Evolutionary conservation across 2,329 filamentous ascomycete genomes (phyloP).

Genomic region (Ploettnerulaceae sp.): DNA sequence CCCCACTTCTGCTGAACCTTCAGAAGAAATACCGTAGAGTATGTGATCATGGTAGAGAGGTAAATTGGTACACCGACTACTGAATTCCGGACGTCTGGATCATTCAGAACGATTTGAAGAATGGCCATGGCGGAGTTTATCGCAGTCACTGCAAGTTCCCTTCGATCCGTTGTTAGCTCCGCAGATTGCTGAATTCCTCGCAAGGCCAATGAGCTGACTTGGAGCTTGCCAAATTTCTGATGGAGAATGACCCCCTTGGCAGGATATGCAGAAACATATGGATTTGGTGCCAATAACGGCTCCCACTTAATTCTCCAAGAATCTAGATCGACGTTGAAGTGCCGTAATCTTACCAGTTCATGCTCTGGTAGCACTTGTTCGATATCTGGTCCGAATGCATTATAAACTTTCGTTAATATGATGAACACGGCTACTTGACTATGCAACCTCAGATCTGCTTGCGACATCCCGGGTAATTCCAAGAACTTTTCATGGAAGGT

Average conservation of each 20-base stretch:
- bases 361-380: slow-evolving; percentile 43
- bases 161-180: slow-evolving; percentile 17
- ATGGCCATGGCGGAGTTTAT: slow-evolving; percentile 27
- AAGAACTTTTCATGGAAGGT: slow-evolving; percentile 53
- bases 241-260: slow-evolving; percentile 31
- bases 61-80: slow-evolving; percentile 36
- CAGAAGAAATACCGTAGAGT: slow-evolving; percentile 36
- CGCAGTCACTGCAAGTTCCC: slow-evolving; percentile 22
- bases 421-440: slow-evolving; percentile 57
- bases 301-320: slow-evolving; percentile 38
- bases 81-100: slow-evolving; percentile 33
- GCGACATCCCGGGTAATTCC: slow-evolving; percentile 44
- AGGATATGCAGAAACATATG: slow-evolving; percentile 23
- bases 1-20: slow-evolving; percentile 36
- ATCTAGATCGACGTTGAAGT: slow-evolving; percentile 37
- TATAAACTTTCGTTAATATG: slow-evolving; percentile 54
- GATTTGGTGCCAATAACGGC: slow-evolving; percentile 24
- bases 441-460: slow-evolving; percentile 51
- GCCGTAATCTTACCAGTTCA: slow-evolving; percentile 32
- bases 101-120: slow-evolving; percentile 33
- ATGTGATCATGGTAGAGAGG: slow-evolving; percentile 37
- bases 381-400: slow-evolving; percentile 53
- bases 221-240: slow-evolving; percentile 36
- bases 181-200: slow-evolving; percentile 19
- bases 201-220: slow-evolving; percentile 34